Conservation (phyloP, 2,329 filamentous ascomycete species). For the Fusarium nematophilum region DNA sequence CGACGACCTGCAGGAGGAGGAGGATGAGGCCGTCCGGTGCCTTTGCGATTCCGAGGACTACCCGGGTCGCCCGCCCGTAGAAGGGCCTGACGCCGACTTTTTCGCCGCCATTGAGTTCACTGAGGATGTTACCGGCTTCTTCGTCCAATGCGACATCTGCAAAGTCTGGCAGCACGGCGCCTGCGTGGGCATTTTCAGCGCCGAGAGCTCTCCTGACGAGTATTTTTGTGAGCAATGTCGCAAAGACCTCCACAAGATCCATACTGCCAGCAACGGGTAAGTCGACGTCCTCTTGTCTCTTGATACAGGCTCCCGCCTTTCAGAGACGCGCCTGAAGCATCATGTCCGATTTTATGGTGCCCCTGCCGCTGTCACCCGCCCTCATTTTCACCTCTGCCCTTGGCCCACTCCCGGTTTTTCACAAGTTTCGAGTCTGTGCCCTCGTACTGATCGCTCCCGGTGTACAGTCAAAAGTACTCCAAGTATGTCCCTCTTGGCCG, state of each 20-base stretch:
- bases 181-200: slow-evolving; percentile 96
- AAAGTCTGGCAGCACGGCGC: slow-evolving; percentile 99
- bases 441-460: slow-evolving; percentile 50
- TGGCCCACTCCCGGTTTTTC: not conserved
- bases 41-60: slow-evolving; percentile 96
- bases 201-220: slow-evolving; percentile 91
- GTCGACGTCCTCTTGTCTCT: slow-evolving; percentile 49
- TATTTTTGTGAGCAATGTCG: slow-evolving; percentile 98
- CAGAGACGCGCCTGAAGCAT: not conserved
- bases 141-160: slow-evolving; percentile 97
- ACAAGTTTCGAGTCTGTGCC: not conserved
- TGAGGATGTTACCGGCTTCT: slow-evolving; percentile 92
- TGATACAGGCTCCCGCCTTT: not conserved
- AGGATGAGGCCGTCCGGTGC: slow-evolving; percentile 95
- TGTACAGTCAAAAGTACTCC: slow-evolving; percentile 71
- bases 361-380: not conserved
- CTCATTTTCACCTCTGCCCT: not conserved
- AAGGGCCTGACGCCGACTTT: slow-evolving; percentile 68
- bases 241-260: slow-evolving; percentile 89
- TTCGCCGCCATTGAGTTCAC: slow-evolving; percentile 72
- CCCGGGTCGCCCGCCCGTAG: slow-evolving; percentile 80
- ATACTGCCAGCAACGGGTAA: slow-evolving; percentile 86
- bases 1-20: slow-evolving; percentile 77
- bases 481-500: slow-evolving; percentile 72
- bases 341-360: not conserved